Evolutionary conservation across 208 protist species (phyloP).

Genomic region (Crithidia acanthocephali): DNA sequence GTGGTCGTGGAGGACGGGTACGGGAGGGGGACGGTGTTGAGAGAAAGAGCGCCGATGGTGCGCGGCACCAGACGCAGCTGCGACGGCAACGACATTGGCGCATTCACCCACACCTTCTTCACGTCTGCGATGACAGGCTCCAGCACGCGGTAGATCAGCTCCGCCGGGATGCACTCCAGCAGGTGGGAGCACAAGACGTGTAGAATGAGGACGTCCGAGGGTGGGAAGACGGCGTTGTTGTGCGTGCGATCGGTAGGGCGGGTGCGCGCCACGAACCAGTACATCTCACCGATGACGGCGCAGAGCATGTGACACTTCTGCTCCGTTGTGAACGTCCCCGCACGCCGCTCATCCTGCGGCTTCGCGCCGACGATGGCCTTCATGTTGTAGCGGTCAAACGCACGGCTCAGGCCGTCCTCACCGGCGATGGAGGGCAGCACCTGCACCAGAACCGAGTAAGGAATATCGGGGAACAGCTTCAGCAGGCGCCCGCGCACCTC

Average conservation of each 20-base stretch:
- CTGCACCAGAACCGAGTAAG: constrained; percentile 30
- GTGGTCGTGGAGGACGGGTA: not conserved
- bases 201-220: constrained; percentile 88
- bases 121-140: constrained; percentile 57
- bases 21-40: constrained; percentile 36
- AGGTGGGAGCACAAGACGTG: constrained; percentile 82
- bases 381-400: constrained; percentile 67
- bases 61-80: constrained; percentile 69
- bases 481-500: constrained; percentile 70
- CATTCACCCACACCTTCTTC: constrained; percentile 75
- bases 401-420: constrained; percentile 35
- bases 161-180: constrained; percentile 76
- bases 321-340: constrained; percentile 3
- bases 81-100: constrained; percentile 76
- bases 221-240: constrained; percentile 92
- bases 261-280: constrained; percentile 86
- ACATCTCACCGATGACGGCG: constrained; percentile 81
- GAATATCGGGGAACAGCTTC: constrained; percentile 69
- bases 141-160: constrained; percentile 65
- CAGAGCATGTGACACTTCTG: constrained; percentile 75
- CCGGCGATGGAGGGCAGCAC: constrained; percentile 34
- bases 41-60: constrained; percentile 54
- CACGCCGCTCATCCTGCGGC: constrained; percentile 10
- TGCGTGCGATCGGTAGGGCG: constrained; percentile 83
- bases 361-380: constrained; percentile 32